Evolutionary conservation across 371 early-diverging fungal species (phyloP).

Genomic region (Apophysomyces variabilis): DNA sequence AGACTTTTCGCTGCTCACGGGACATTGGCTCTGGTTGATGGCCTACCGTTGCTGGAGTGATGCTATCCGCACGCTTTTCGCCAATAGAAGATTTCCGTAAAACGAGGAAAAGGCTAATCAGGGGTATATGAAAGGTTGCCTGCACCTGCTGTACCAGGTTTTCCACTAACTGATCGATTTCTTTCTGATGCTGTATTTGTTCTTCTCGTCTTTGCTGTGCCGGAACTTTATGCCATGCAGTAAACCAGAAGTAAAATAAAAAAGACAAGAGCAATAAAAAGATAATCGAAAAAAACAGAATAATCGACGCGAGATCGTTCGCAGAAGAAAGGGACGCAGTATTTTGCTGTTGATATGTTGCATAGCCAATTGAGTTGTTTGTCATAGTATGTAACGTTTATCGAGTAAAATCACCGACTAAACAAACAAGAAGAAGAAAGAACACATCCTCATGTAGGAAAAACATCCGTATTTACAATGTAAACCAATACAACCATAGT

Average conservation of each 20-base stretch:
- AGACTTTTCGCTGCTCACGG: conserved; percentile 46
- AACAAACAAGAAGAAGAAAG: not conserved
- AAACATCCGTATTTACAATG: not conserved
- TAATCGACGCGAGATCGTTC: conserved; percentile 46
- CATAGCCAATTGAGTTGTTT: conserved; percentile 44
- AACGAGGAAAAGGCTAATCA: conserved; percentile 33
- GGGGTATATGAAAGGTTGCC: conserved; percentile 43
- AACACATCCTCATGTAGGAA: not conserved
- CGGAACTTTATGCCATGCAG: conserved; percentile 52
- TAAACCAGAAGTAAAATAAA: conserved; percentile 54
- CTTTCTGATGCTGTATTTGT: conserved; percentile 47
- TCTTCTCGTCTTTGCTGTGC: conserved; percentile 46
- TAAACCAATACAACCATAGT: not conserved
- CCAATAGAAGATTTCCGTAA: conserved; percentile 33
- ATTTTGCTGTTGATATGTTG: conserved; percentile 51
- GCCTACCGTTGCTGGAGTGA: conserved; percentile 16
- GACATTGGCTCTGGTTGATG: conserved; percentile 20
- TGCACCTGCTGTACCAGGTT: conserved; percentile 46
- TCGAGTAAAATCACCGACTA: not conserved
- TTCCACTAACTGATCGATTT: conserved; percentile 50
- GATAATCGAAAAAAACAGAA: conserved; percentile 48
- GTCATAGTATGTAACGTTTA: not conserved
- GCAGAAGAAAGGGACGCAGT: conserved; percentile 13
- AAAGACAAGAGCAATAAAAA: conserved; percentile 40
- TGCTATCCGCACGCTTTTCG: conserved; percentile 23